Conservation (phyloP, 371 early-diverging fungal genomes). For the Apophysomyces ossiformis region DNA sequence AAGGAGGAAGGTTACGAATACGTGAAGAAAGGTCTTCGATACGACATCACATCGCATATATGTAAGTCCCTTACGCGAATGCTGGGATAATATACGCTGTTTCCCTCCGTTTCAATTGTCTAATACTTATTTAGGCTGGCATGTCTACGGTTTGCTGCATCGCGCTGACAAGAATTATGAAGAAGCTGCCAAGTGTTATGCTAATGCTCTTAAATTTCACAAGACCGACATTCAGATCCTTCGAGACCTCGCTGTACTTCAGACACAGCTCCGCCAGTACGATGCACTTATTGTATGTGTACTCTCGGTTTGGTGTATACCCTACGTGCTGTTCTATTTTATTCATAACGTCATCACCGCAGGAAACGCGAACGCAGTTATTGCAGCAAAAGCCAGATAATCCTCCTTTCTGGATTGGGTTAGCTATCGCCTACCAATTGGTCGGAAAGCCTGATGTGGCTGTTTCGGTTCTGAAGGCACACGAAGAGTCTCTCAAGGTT, state of each 20-base stretch:
- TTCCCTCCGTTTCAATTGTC: too few species aligned
- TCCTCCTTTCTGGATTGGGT: slow-evolving; percentile 83
- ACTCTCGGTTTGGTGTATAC: too few species aligned
- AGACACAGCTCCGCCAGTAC: slow-evolving; percentile 90
- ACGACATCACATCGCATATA: slow-evolving; percentile 84
- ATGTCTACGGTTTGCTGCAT: slow-evolving; percentile 91
- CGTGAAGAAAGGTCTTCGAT: slow-evolving; percentile 84
- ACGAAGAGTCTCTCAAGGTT: slow-evolving; percentile 76
- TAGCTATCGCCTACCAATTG: slow-evolving; percentile 88
- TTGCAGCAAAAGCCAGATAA: slow-evolving; percentile 72
- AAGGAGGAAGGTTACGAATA: slow-evolving; percentile 91
- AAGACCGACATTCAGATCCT: slow-evolving; percentile 93
- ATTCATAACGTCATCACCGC: background rate
- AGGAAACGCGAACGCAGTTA: slow-evolving; percentile 75
- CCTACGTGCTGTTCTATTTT: background rate
- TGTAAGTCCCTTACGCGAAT: slow-evolving; percentile 57
- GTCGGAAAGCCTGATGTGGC: slow-evolving; percentile 77
- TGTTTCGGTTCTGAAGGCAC: slow-evolving; percentile 68
- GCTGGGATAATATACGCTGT: too few species aligned
- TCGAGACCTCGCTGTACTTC: slow-evolving; percentile 85
- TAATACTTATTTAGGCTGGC: slow-evolving; percentile 78
- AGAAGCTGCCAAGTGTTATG: slow-evolving; percentile 93
- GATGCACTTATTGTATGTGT: slow-evolving; percentile 74
- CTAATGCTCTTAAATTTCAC: slow-evolving; percentile 87
- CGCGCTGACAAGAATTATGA: slow-evolving; percentile 93